Percentiles rank a stretch among this genome's conserved stretches.
Evolutionary conservation across 2,329 filamentous ascomycete species (phyloP).

Genomic region (Exophiala mesophila): DNA sequence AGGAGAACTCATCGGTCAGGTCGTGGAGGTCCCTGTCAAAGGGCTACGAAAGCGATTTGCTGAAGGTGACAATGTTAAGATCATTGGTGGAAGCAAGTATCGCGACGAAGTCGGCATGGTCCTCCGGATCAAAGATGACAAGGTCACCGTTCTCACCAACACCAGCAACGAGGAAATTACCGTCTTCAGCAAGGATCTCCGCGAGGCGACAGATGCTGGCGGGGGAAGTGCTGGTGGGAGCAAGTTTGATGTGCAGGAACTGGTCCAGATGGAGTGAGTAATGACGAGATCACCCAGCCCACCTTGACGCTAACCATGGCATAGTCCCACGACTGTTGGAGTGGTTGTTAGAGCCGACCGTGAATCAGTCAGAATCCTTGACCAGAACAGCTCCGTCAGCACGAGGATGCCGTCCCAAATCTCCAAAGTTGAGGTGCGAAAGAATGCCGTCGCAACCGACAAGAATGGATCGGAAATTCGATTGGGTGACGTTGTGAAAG

Average conservation of each 20-base stretch:
- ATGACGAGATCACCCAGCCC: too few relatives aligned
- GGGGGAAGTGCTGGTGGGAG: conserved; percentile 61
- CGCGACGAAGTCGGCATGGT: conserved; percentile 96
- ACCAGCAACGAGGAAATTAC: conserved; percentile 91
- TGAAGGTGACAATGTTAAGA: conserved; percentile 95
- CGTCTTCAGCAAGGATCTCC: conserved; percentile 94
- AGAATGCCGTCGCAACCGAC: conserved; percentile 84
- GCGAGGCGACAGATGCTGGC: conserved; percentile 87
- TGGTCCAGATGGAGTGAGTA: conserved; percentile 81
- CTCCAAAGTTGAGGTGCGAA: conserved; percentile 78
- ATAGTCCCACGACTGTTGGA: conserved; percentile 74
- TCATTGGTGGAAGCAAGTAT: conserved; percentile 91
- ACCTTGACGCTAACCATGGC: too few relatives aligned
- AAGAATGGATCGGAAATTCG: conserved; percentile 90
- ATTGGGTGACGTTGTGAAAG: conserved; percentile 85
- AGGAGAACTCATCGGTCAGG: conserved; percentile 74
- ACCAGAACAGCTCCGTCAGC: conserved; percentile 80
- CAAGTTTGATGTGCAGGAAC: conserved; percentile 85
- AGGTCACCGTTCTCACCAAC: conserved; percentile 88
- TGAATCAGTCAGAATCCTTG: conserved; percentile 81
- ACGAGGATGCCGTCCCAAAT: conserved; percentile 87
- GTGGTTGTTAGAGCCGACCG: conserved; percentile 94
- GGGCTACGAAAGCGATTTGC: conserved; percentile 88
- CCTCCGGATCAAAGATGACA: conserved; percentile 85
- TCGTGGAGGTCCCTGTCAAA: conserved; percentile 87